Percentiles rank a stretch among this genome's conserved stretches.
Conservation (phyloP, 2,329 filamentous ascomycete species). For the Botrytis sinoallii region DNA sequence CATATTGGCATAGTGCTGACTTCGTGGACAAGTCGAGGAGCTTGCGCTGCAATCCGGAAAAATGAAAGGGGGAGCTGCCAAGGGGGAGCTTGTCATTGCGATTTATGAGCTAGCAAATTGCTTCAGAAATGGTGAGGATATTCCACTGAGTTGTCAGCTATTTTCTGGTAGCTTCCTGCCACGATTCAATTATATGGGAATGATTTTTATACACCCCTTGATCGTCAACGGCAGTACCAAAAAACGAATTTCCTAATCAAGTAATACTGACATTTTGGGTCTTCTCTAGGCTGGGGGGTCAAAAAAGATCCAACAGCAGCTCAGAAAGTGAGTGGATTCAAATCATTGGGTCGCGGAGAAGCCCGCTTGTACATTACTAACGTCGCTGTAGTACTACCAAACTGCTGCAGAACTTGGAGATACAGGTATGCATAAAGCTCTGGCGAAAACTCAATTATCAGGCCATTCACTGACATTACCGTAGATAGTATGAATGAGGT, state of each 20-base stretch:
- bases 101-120: constrained; percentile 94
- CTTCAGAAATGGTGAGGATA: constrained; percentile 72
- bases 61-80: constrained; percentile 90
- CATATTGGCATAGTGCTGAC: constrained; percentile 17
- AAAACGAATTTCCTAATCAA: constrained; percentile 4
- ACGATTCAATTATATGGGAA: constrained; percentile 7
- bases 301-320: constrained; percentile 82
- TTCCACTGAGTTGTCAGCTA: constrained; percentile 15
- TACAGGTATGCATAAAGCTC: constrained; percentile 52
- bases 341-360: constrained; percentile 31
- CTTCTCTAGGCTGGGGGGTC: constrained; percentile 67
- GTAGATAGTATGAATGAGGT: constrained; percentile 95
- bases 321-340: constrained; percentile 53
- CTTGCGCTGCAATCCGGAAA: constrained; percentile 81
- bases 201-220: neutral
- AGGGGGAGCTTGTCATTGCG: constrained; percentile 91
- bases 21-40: constrained; percentile 58
- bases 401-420: constrained; percentile 96
- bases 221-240: neutral
- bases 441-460: constrained; percentile 21
- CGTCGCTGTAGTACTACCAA: constrained; percentile 77
- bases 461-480: constrained; percentile 31
- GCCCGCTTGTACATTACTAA: constrained; percentile 28
- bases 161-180: constrained; percentile 15
- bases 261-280: constrained; percentile 18